phyloP scores from a whole-genome alignment of 176 grass and related monocot species.

The Avena insularis region DNA sequence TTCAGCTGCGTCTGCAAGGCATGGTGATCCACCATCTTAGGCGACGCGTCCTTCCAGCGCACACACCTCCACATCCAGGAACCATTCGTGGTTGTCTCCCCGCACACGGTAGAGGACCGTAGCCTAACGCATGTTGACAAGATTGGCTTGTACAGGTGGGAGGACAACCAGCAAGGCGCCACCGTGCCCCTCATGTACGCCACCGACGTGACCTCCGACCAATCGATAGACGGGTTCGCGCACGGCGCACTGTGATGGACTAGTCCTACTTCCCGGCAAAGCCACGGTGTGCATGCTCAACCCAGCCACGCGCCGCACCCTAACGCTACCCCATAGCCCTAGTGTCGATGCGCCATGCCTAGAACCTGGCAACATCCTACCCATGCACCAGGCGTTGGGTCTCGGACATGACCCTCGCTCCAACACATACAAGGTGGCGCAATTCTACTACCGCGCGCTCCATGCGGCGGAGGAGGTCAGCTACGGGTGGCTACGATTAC shows the following conservation, averaged over 20 bases:
- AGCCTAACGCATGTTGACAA: neutral
- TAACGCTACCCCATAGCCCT: neutral
- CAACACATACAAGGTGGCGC: neutral
- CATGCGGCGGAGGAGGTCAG: too few species aligned
- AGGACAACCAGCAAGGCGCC: neutral
- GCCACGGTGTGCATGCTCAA: neutral
- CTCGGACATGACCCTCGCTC: conserved; percentile 12
- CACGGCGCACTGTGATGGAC: conserved; percentile 11
- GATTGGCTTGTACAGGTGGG: conserved; percentile 2
- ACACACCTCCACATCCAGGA: conserved; percentile 1
- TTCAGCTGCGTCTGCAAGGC: conserved; percentile 29
- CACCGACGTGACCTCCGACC: neutral
- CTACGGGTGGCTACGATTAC: neutral
- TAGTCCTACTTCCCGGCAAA: neutral
- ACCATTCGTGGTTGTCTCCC: neutral
- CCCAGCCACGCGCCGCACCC: neutral
- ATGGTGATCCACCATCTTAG: neutral
- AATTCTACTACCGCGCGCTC: neutral
- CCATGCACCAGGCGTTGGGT: neutral
- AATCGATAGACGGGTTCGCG: neutral
- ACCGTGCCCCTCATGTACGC: neutral
- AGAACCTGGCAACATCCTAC: too few species aligned
- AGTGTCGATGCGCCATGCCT: neutral
- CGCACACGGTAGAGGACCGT: neutral
- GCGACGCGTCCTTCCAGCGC: neutral